These are phyloP conservation scores for Pisolithus sp. DNA, from an alignment of 768 basidiomycete genomes.

Conservation along the genomic window DNA sequence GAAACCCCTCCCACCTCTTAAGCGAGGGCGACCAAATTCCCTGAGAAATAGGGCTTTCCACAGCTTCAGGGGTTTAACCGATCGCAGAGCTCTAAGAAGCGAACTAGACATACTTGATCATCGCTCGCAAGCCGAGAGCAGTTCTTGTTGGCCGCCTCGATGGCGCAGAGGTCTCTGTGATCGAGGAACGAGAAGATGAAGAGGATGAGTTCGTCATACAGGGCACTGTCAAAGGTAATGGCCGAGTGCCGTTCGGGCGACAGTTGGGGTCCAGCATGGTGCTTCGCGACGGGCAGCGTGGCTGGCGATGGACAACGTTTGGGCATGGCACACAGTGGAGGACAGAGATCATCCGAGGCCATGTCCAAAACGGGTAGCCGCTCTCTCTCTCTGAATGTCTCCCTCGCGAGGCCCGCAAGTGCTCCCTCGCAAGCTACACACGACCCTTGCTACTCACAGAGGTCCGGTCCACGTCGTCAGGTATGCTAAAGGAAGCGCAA, in stretches of 20 bases:
- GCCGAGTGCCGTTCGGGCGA: conserved; percentile 10
- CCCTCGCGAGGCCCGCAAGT: conserved; percentile 48
- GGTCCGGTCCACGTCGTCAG: conserved; percentile 88
- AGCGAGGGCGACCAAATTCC: conserved; percentile 59
- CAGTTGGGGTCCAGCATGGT: conserved; percentile 31
- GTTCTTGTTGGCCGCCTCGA: conserved; percentile 55
- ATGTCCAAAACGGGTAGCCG: not conserved
- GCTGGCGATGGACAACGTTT: conserved; percentile 47
- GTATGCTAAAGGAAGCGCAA: conserved; percentile 83
- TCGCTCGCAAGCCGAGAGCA: conserved; percentile 65
- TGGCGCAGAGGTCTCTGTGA: conserved; percentile 58
- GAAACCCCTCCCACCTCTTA: conserved; percentile 64
- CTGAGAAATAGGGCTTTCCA: conserved; percentile 64
- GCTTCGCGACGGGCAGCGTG: conserved; percentile 52
- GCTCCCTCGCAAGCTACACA: conserved; percentile 56
- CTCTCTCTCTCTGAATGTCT: conserved; percentile 37
- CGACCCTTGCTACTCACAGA: conserved; percentile 59
- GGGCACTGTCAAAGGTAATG: conserved; percentile 44
- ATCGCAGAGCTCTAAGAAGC: conserved; percentile 1
- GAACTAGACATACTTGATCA: conserved; percentile 43
- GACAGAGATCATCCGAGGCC: not conserved
- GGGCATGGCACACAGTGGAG: conserved; percentile 30
- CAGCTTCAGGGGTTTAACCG: conserved; percentile 32
- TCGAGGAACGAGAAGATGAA: conserved; percentile 68
- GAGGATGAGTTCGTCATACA: conserved; percentile 74